Base-by-base conservation (phyloP, 2,329 filamentous ascomycete species). In the Xylaria sp. region DNA sequence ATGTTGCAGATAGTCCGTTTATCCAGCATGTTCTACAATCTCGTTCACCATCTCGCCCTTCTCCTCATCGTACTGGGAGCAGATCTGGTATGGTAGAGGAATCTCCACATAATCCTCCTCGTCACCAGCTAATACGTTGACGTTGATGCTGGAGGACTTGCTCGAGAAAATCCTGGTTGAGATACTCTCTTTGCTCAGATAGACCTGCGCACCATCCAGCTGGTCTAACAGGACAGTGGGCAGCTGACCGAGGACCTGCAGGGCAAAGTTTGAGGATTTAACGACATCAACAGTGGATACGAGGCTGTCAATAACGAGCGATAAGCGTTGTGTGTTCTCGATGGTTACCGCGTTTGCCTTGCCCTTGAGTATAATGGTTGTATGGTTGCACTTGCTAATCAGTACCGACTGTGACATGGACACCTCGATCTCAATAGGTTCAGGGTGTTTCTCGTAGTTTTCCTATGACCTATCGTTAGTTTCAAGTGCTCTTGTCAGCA, bases 261-360 rank as follows among this genome's bases (percentile, higher is more conserved):
- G 85, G 16, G 94, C 94, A 79, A 99, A 97, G 80, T 96, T 97
- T 74, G 92, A 89, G 57, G 92, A 95, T 83, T 98, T 98, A 85
- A 99, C 96, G 27, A 97, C 92, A 77, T 99, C 96, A 65, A 99
- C 89, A 37, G 92, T 93, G 58, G 93, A 97, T 57, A 98, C 93
- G 12, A 98, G 89, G 0, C 90, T 93, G 75, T 98, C 95, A 63
- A 98, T 88, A 60, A 98, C 89, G 62, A 99, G 87, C 32, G 93
- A 97, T 21, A 97, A 85, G 59, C 93, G 91, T 55, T 86, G 88
- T 65, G 91, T 95, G 83, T 98, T 98, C 82, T 98, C 96, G 74
- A 98, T 88, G 5, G 94, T 95, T 71, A 99, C 92, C n/a, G 96
- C 94, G 79, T 99, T 99, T 66, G 93, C 94, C 82, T 99, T 99